Evolutionary conservation across 495 filamentous ascomycete species (phyloP), one percentile per base, ranked within the genome.

Genomic region (Echria macrotheca): DNA sequence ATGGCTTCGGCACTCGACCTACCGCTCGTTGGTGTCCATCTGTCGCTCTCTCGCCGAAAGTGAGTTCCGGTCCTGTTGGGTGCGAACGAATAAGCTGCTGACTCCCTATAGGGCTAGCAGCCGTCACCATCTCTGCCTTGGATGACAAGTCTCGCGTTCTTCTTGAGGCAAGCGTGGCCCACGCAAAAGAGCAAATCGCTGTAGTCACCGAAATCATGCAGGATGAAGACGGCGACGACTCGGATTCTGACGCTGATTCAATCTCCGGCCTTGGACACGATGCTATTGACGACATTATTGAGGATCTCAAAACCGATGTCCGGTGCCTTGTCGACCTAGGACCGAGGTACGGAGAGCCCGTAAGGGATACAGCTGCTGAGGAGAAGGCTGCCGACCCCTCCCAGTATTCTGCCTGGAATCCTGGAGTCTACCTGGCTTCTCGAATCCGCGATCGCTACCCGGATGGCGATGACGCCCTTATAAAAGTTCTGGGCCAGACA

Each of bases 251-350:
- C 5, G 22, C 21, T 8, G 28, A 46, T 15, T 23, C 39, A 6
- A 17, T 24, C 18, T 25, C 23, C 19, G 39, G 26, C 5, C 11
- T 5, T 5, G 11, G n/a, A 3, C 1, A 3, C 18, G 18, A 22
- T 2, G 19, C 7, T 8, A 11, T 12, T 14, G 18, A 12, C 5
- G 12, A 4, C 12, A 12, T 46, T 4, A n/a, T 46, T 1, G 44
- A 46, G 2, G 28, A 35, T 29, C 7, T 46, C n/a, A 11, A 18
- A 15, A 35, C 44, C 5, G 29, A 22, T 8, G 36, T 46, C 18
- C 10, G 36, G 28, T 46, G 44, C 15, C 17, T 46, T 5, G 44
- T 46, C 2, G 44, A 46, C 5, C 44, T 46, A 4, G 44, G 44
- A 25, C 44, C 44, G 36, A 5, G 28, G 18, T 35, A 10, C 14